Percentiles rank a stretch among this genome's conserved stretches.
Conservation (phyloP, 768 basidiomycete species). For the Lentinus tigrinus region DNA sequence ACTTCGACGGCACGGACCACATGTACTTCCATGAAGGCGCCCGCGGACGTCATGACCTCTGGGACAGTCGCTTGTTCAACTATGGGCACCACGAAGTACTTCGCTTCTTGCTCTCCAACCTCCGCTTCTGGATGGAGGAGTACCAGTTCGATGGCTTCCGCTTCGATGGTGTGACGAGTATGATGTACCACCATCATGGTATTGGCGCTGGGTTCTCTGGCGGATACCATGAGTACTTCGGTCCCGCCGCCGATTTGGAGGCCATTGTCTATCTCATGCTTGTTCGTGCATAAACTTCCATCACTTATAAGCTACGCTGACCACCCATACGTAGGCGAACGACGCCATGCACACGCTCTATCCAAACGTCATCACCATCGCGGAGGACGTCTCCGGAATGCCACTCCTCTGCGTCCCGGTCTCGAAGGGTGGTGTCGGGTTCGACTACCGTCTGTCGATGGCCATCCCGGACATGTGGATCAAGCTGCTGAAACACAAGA, state of each 20-base stretch:
- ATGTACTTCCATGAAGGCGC: slow-evolving; percentile 94
- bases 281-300: slow-evolving; percentile 46
- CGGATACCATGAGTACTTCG: slow-evolving; percentile 98
- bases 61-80: slow-evolving; percentile 98
- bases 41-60: slow-evolving; percentile 91
- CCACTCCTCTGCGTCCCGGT: slow-evolving; percentile 86
- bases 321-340: slow-evolving; percentile 65
- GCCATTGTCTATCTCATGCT: slow-evolving; percentile 97
- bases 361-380: slow-evolving; percentile 84
- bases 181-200: slow-evolving; percentile 99
- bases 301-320: background rate
- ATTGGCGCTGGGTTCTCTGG: slow-evolving; percentile 98
- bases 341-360: slow-evolving; percentile 82
- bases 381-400: slow-evolving; percentile 99
- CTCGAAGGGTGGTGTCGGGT: slow-evolving; percentile 84
- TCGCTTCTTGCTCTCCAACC: slow-evolving; percentile 91
- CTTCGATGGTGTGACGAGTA: slow-evolving; percentile 98
- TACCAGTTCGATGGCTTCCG: slow-evolving; percentile 97
- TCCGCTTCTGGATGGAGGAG: slow-evolving; percentile 94
- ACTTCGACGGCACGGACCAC: slow-evolving; percentile 97
- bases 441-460: slow-evolving; percentile 98
- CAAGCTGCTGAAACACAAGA: slow-evolving; percentile 91
- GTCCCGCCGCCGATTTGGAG: slow-evolving; percentile 78
- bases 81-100: slow-evolving; percentile 94
- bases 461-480: slow-evolving; percentile 99